A percentile compares a stretch with the other conserved stretches of the same genome.
Conservation (phyloP, 805 yeast species). For the Nakazawaea wickerhamii region DNA sequence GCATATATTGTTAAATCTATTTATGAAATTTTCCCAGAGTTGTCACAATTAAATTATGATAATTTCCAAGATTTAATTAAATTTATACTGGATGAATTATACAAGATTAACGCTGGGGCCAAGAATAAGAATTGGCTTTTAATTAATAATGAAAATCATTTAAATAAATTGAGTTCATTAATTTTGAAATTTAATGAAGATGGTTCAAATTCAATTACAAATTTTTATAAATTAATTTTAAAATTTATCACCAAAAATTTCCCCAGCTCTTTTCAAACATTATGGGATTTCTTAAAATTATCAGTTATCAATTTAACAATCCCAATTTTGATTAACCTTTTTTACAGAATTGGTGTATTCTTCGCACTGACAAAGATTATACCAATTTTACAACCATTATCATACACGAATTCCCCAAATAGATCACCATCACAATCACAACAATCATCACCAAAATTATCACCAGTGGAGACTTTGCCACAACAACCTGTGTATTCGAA, state of each 20-base stretch:
- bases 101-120: conserved; percentile 28
- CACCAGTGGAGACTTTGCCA: conserved; percentile 5
- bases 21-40: conserved; percentile 87
- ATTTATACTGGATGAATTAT: conserved; percentile 30
- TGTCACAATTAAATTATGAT: conserved; percentile 42
- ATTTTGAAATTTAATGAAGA: conserved; percentile 4
- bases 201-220: conserved; percentile 12
- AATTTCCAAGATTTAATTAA: conserved; percentile 28
- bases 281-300: conserved; percentile 48
- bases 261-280: conserved; percentile 46
- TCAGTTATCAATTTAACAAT: conserved; percentile 66
- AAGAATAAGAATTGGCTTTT: conserved; percentile 19
- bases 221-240: conserved; percentile 16
- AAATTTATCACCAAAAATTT: conserved; percentile 45
- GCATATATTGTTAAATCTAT: conserved; percentile 91
- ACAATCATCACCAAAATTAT: conserved; percentile 12
- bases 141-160: conserved; percentile 7
- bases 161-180: conserved; percentile 3
- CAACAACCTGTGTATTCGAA: background rate
- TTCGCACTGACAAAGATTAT: conserved; percentile 89
- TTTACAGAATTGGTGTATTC: conserved; percentile 81
- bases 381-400: conserved; percentile 42
- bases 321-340: conserved; percentile 74
- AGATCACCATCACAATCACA: conserved; percentile 10
- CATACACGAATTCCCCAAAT: conserved; percentile 6